Conservation (phyloP, 2,329 filamentous ascomycete genomes). For the Acrocalymma vagum region DNA sequence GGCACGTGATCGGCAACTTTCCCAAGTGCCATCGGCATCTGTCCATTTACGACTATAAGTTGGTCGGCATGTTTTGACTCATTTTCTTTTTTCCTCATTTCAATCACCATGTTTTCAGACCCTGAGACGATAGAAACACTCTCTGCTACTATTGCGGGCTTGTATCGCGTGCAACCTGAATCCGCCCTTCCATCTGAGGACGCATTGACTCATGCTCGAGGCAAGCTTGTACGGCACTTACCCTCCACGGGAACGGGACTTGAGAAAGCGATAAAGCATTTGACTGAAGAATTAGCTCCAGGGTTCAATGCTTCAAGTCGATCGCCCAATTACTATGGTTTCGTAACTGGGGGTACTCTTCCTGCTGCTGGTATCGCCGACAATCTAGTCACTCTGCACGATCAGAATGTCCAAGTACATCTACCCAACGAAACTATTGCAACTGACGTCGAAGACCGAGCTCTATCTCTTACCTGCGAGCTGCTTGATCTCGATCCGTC, state of each 20-base stretch:
- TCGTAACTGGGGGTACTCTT: conserved; percentile 83
- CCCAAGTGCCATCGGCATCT: too few relatives aligned
- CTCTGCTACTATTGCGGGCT: conserved; percentile 28
- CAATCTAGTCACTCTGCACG: conserved; percentile 79
- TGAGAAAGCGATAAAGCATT: conserved; percentile 51
- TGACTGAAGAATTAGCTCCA: conserved; percentile 56
- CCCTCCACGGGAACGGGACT: conserved; percentile 54
- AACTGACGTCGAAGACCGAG: conserved; percentile 78
- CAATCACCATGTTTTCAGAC: conserved; percentile 20
- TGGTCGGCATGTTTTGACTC: neutral
- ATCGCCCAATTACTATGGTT: conserved; percentile 73
- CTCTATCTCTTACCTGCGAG: conserved; percentile 73
- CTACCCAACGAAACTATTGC: conserved; percentile 77
- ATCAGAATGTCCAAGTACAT: conserved; percentile 88
- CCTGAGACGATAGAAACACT: conserved; percentile 26
- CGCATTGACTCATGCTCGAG: conserved; percentile 39
- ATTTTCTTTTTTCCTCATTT: conserved; percentile 1
- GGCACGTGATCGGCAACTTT: conserved; percentile 33
- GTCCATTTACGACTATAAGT: neutral
- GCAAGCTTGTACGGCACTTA: conserved; percentile 47
- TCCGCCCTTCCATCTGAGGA: conserved; percentile 45
- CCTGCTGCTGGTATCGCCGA: conserved; percentile 84
- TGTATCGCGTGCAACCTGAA: conserved; percentile 27
- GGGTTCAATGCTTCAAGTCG: conserved; percentile 72
- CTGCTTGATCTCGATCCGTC: conserved; percentile 68